Evolutionary conservation across 352 stramenopile genomes (phyloP).

Genomic region (Globisporangium solare): DNA sequence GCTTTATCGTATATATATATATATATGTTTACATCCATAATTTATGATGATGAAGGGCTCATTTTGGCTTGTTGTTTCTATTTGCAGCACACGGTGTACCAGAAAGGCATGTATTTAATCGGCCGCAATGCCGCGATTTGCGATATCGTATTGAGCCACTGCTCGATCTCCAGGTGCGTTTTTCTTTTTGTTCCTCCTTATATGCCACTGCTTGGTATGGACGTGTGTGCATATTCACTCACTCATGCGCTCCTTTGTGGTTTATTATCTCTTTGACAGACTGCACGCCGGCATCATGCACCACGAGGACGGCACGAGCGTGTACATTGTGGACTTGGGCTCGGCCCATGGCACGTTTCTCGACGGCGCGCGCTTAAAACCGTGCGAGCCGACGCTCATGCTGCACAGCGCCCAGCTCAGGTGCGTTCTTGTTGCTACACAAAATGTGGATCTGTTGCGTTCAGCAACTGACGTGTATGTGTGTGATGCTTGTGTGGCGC

Average conservation of each 20-base stretch:
- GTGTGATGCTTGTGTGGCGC: background rate
- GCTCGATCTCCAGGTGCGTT: conserved; percentile 60
- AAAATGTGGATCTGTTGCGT: background rate
- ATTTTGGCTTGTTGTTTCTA: background rate
- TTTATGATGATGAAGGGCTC: too few relatives aligned
- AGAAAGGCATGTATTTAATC: conserved; percentile 75
- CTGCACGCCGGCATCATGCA: conserved; percentile 73
- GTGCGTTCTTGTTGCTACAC: conserved; percentile 16
- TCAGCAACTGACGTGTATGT: background rate
- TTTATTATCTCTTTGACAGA: too few relatives aligned
- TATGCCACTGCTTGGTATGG: background rate
- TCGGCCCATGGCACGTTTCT: conserved; percentile 79
- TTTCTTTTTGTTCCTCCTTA: background rate
- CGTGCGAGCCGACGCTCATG: conserved; percentile 68
- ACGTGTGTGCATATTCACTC: background rate
- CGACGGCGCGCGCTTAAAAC: conserved; percentile 49
- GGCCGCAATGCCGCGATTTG: conserved; percentile 69
- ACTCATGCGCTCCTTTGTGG: background rate
- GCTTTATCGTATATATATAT: conserved; percentile 1
- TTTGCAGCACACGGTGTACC: conserved; percentile 65
- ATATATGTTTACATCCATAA: background rate
- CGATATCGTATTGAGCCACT: conserved; percentile 79
- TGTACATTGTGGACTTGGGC: conserved; percentile 71
- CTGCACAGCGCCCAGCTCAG: conserved; percentile 55
- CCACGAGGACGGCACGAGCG: conserved; percentile 59